phyloP scores from a whole-genome alignment of 148 eudicot genomes.

The Vaccinium macrocarpon region DNA sequence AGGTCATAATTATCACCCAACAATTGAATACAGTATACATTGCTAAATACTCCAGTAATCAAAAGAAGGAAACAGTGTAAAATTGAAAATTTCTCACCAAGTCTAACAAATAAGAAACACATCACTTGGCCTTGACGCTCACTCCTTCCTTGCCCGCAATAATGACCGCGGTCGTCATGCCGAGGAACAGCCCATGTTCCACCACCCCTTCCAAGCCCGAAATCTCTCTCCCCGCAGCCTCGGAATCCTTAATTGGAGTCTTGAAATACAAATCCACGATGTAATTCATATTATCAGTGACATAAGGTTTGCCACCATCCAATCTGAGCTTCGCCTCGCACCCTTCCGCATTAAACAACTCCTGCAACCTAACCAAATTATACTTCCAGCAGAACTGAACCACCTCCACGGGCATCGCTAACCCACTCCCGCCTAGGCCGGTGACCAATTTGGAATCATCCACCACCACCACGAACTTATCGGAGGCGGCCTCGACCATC shows the following conservation, averaged over 20 bases:
- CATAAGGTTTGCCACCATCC: conserved; percentile 78
- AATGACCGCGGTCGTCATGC: conserved; percentile 79
- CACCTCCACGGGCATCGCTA: conserved; percentile 96
- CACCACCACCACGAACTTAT: conserved; percentile 77
- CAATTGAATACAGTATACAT: background rate
- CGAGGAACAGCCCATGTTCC: conserved; percentile 89
- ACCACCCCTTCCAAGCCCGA: conserved; percentile 80
- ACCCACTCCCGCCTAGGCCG: conserved; percentile 84
- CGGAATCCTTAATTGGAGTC: conserved; percentile 72
- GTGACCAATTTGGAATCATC: conserved; percentile 77
- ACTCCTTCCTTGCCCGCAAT: conserved; percentile 86
- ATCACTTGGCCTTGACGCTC: conserved; percentile 72
- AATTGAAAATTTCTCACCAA: conserved; percentile 16
- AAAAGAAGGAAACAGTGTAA: background rate
- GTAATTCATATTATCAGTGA: conserved; percentile 84
- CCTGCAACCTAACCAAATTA: conserved; percentile 62
- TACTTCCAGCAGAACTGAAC: conserved; percentile 97
- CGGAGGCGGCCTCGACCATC: conserved; percentile 91
- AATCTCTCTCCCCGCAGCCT: conserved; percentile 74
- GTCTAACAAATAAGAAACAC: background rate
- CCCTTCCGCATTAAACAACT: conserved; percentile 61
- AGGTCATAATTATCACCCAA: background rate
- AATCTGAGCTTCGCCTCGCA: conserved; percentile 80
- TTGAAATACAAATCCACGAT: conserved; percentile 92
- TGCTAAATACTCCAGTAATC: no score